Conservation (phyloP, 805 yeast species). For the Candida railenensis region DNA sequence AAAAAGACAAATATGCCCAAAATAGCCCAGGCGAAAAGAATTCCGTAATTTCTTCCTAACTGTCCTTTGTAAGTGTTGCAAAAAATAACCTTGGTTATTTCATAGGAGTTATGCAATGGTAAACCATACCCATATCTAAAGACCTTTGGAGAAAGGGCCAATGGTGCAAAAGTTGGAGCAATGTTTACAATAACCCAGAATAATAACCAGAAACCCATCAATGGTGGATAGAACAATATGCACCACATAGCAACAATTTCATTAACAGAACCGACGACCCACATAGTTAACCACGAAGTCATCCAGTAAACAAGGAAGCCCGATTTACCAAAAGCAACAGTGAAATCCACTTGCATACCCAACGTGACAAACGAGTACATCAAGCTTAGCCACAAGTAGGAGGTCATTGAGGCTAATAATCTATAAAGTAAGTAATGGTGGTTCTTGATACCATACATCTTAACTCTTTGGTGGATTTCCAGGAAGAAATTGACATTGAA, state of each 20-base stretch:
- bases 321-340: conserved; percentile 56
- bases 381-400: conserved; percentile 58
- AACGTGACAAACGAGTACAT: conserved; percentile 60
- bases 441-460: conserved; percentile 41
- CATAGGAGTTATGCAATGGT: conserved; percentile 69
- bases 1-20: conserved; percentile 46
- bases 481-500: conserved; percentile 65
- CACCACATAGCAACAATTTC: conserved; percentile 60
- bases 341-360: conserved; percentile 65
- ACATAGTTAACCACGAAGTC: conserved; percentile 63
- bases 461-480: conserved; percentile 50
- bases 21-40: conserved; percentile 60
- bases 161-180: conserved; percentile 65
- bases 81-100: conserved; percentile 57
- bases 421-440: conserved; percentile 53
- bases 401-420: conserved; percentile 45
- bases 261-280: conserved; percentile 74
- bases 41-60: conserved; percentile 60
- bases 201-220: conserved; percentile 69
- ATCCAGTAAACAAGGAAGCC: conserved; percentile 80
- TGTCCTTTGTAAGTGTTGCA: conserved; percentile 55
- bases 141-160: conserved; percentile 56
- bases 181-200: conserved; percentile 69
- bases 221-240: conserved; percentile 57
- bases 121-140: conserved; percentile 65